A percentile compares a stretch with the other conserved stretches of the same genome.
Evolutionary conservation across 495 filamentous ascomycete species (phyloP).

Genomic region (Podospora appendiculata): DNA sequence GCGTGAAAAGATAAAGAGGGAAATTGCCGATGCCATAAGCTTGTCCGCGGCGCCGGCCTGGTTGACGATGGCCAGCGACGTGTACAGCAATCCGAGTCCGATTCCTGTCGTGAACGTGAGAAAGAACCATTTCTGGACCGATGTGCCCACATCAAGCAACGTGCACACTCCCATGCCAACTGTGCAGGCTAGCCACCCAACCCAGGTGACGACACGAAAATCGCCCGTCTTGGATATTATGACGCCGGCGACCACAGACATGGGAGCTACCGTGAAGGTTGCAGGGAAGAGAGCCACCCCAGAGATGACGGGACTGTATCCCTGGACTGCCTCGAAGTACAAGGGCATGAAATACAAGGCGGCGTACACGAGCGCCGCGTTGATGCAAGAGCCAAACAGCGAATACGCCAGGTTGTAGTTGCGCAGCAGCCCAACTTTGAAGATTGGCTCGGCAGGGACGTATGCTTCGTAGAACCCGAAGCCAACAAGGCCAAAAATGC

Average conservation of each 20-base stretch:
- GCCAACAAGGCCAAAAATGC: constrained; percentile 16
- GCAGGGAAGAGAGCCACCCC: constrained; percentile 9
- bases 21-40: too few species aligned
- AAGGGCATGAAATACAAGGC: constrained; percentile 33
- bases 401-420: constrained; percentile 39
- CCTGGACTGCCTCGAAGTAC: constrained; percentile 35
- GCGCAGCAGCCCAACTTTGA: constrained; percentile 19
- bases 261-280: background rate
- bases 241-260: constrained; percentile 17
- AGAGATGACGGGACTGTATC: background rate
- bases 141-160: too few species aligned
- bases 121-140: too few species aligned
- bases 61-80: too few species aligned
- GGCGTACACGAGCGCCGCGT: constrained; percentile 16
- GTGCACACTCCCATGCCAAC: too few species aligned
- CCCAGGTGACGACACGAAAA: too few species aligned
- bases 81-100: too few species aligned
- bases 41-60: too few species aligned
- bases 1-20: too few species aligned
- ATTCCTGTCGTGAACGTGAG: too few species aligned
- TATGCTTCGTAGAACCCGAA: constrained; percentile 12
- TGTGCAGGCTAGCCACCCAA: too few species aligned
- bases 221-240: constrained; percentile 19
- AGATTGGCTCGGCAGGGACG: constrained; percentile 25
- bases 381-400: background rate